Evolutionary conservation across 108 stramenopile genomes (phyloP), one percentile per base, ranked within the genome.

Genomic region (Nitzschia putrida): DNA sequence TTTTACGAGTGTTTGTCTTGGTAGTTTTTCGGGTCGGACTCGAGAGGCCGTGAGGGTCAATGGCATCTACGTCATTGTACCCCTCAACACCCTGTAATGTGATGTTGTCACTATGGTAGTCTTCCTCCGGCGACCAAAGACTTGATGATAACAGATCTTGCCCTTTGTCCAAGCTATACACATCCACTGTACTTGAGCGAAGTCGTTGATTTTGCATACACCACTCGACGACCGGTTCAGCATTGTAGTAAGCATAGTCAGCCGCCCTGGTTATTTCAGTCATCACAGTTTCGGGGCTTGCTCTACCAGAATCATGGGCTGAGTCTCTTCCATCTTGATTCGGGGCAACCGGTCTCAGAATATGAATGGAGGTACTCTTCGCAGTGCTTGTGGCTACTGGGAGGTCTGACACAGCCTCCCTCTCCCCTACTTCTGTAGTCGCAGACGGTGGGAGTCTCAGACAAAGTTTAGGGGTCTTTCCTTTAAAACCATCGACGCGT

Each of bases 181-280:
- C 56, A 68, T 88, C 87, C 49, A 45, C 41, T 4, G 80, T 71
- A 51, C 64, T 78, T 22, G 82, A 74, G 24, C 79, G 59, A 29
- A 92, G 79, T 29, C 91, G 64, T 61, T 92, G 85, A 77, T 88
- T 88, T 69, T 89, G 79, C 77, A 87, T 82, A 43, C 88, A 89
- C 55, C 69, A 89, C 64, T 89, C 91, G 12, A 89, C 83, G 10
- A 92, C 87, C 23, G 88, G 91, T 47, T 89, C 88, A 8, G 82
- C 73, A 64, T 82, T 56, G 57, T 80, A 78, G 16, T 71, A 65
- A 1, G 73, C 80, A 53, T 65, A 72, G 13, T 66, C 64, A 16
- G 65, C 14, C 9, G 61, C 55, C 21, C 49, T 57, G 12, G 75
- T 64, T 29, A 24, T 64, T 9, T 70, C 79, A 12, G 70, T 74